Conservation (phyloP, 495 filamentous ascomycete species). For the Annulohypoxylon moriforme region DNA sequence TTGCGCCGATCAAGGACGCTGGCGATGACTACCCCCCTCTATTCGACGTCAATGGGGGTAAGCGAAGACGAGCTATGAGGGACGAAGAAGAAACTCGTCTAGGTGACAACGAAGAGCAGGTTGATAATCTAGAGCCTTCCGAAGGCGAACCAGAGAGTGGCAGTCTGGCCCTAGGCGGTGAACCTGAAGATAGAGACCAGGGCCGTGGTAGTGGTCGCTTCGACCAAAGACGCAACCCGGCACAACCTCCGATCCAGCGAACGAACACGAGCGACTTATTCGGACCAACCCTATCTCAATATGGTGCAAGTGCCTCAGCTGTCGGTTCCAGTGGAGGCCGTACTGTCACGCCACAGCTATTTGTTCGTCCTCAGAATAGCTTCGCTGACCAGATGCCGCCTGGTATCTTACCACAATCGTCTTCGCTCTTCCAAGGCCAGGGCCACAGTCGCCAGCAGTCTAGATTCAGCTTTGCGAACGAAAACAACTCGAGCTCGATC, state of each 20-base stretch:
- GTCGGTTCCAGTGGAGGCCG: slow-evolving; percentile 68
- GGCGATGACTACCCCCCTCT: slow-evolving; percentile 72
- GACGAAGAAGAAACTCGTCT: slow-evolving; percentile 73
- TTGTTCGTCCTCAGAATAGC: slow-evolving; percentile 66
- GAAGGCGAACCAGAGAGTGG: slow-evolving; percentile 73
- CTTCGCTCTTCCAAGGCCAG: slow-evolving; percentile 74
- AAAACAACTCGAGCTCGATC: slow-evolving; percentile 67
- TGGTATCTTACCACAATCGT: slow-evolving; percentile 59
- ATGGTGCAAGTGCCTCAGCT: slow-evolving; percentile 63
- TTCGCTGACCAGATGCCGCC: slow-evolving; percentile 69
- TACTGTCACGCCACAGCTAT: slow-evolving; percentile 83
- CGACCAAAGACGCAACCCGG: slow-evolving; percentile 62
- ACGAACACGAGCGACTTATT: slow-evolving; percentile 64
- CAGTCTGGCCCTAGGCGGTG: slow-evolving; percentile 89
- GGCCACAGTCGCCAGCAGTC: slow-evolving; percentile 88
- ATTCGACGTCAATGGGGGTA: slow-evolving; percentile 81
- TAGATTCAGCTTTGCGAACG: slow-evolving; percentile 86
- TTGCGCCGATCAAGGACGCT: slow-evolving; percentile 32
- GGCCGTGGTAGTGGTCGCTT: slow-evolving; percentile 64
- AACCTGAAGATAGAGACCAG: slow-evolving; percentile 80
- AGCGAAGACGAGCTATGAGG: slow-evolving; percentile 76
- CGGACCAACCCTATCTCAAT: slow-evolving; percentile 63
- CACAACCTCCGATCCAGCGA: slow-evolving; percentile 81
- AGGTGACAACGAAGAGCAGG: slow-evolving; percentile 67
- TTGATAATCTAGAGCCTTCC: slow-evolving; percentile 53